These are phyloP conservation scores for Aschersonia sp. DNA, from an alignment of 2,329 filamentous ascomycete species.

Conservation along the genomic window DNA sequence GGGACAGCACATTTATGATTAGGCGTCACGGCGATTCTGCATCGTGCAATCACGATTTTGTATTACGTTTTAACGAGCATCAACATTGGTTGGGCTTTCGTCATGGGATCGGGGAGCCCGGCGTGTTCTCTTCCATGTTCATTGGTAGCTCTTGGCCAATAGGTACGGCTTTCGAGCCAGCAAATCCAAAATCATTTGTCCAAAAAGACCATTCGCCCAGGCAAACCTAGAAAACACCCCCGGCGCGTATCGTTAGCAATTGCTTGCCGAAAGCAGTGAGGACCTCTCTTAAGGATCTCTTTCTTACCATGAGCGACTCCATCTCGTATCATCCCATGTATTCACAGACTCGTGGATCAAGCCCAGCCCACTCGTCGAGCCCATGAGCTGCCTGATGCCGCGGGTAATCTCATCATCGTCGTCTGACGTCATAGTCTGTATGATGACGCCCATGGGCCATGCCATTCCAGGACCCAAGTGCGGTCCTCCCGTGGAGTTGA, in stretches of 20 bases:
- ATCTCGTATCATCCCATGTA: constrained; percentile 15
- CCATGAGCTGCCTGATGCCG: constrained; percentile 50
- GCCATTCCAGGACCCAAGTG: constrained; percentile 51
- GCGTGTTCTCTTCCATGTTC: not conserved
- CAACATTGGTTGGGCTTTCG: not conserved
- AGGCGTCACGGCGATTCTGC: too few species aligned
- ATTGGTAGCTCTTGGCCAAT: constrained; percentile 33
- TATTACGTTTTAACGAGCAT: not conserved
- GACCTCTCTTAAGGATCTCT: not conserved
- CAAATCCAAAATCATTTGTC: constrained; percentile 66
- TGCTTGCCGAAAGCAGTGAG: too few species aligned
- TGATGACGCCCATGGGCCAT: constrained; percentile 78
- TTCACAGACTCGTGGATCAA: constrained; percentile 56
- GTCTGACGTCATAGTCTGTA: constrained; percentile 64
- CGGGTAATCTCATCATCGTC: constrained; percentile 58
- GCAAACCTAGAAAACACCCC: constrained; percentile 47
- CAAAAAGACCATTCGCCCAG: constrained; percentile 82
- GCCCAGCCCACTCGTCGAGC: constrained; percentile 57
- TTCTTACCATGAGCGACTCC: constrained; percentile 20
- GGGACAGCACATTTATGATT: too few species aligned
- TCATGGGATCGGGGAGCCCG: not conserved
- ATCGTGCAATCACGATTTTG: too few species aligned
- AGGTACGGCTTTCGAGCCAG: constrained; percentile 58
- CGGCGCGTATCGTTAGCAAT: too few species aligned
- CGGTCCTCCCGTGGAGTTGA: constrained; percentile 37